Percentiles rank a stretch among this genome's conserved stretches.
These are phyloP conservation scores for Komagataella phaffii DNA, from an alignment of 805 yeast species.

Conservation along the genomic window DNA sequence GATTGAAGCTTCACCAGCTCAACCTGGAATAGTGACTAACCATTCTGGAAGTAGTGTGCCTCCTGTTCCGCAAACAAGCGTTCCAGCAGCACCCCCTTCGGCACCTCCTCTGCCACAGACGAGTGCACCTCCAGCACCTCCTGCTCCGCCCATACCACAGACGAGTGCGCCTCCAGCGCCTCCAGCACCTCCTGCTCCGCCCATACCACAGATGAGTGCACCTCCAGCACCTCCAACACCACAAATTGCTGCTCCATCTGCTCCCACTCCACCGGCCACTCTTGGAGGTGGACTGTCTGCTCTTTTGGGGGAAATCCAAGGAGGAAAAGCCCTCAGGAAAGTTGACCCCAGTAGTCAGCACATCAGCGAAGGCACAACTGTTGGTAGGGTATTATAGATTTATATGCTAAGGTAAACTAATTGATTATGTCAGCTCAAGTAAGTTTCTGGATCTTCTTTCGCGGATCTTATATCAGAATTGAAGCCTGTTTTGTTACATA, in stretches of 20 bases:
- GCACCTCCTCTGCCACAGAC: constrained; percentile 17
- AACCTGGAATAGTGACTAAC: neutral
- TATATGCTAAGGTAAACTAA: neutral
- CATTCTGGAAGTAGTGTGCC: constrained; percentile 1
- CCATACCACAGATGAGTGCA: constrained; percentile 19
- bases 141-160: constrained; percentile 24
- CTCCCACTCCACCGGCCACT: constrained; percentile 16
- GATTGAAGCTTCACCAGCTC: constrained; percentile 14
- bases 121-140: constrained; percentile 25
- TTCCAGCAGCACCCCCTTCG: constrained; percentile 9
- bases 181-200: constrained; percentile 18
- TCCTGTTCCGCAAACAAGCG: constrained; percentile 1
- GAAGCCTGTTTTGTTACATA: neutral
- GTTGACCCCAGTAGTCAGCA: constrained; percentile 36
- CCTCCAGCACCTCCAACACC: constrained; percentile 21
- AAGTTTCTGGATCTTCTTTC: neutral
- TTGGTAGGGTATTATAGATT: constrained; percentile 32
- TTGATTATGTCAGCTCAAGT: neutral
- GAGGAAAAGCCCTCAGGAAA: constrained; percentile 36
- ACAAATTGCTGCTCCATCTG: constrained; percentile 14
- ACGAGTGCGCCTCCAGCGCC: constrained; percentile 18
- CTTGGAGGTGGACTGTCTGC: constrained; percentile 26
- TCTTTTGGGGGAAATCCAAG: constrained; percentile 40
- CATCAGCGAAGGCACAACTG: constrained; percentile 29
- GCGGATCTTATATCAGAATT: neutral